Conservation (phyloP, 1,284 basidiomycete genomes). For the Vanrija sp. region DNA sequence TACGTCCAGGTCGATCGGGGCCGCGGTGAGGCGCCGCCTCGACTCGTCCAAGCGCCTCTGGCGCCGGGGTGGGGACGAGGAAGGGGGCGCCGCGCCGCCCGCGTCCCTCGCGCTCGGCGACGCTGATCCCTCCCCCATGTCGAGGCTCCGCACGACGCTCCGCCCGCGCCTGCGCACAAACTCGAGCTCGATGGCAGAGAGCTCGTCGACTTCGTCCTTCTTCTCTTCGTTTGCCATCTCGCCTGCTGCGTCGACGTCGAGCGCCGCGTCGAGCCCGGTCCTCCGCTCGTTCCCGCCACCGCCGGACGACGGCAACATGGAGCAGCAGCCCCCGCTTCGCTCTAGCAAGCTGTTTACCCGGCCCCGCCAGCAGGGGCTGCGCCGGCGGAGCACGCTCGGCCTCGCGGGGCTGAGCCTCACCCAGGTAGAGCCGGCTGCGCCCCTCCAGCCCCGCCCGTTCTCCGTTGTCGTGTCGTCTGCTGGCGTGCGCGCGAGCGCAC, state of each 20-base stretch:
- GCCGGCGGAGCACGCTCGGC: constrained; percentile 1
- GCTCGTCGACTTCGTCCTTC: too few species aligned
- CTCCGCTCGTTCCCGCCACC: too few species aligned
- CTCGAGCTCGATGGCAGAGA: too few species aligned
- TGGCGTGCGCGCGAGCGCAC: constrained; percentile 6
- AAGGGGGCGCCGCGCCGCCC: not conserved
- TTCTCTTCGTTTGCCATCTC: not conserved
- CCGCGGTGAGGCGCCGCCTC: constrained; percentile 7
- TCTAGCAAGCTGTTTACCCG: too few species aligned
- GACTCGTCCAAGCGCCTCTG: constrained; percentile 5
- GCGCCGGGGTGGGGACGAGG: not conserved
- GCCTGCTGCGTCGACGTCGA: not conserved
- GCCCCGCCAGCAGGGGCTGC: too few species aligned
- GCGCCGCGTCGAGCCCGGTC: too few species aligned
- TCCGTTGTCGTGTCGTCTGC: constrained; percentile 13
- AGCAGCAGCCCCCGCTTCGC: too few species aligned
- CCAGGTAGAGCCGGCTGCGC: not conserved
- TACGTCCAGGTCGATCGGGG: not conserved
- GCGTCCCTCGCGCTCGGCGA: not conserved
- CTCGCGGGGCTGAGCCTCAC: not conserved
- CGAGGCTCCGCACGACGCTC: not conserved
- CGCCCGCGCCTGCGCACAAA: too few species aligned
- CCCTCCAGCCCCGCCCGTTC: constrained; percentile 2
- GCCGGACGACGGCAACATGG: too few species aligned
- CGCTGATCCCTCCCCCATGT: not conserved